These are phyloP conservation scores for Trametes cubensis DNA, from an alignment of 768 basidiomycete species.

Conservation along the genomic window DNA sequence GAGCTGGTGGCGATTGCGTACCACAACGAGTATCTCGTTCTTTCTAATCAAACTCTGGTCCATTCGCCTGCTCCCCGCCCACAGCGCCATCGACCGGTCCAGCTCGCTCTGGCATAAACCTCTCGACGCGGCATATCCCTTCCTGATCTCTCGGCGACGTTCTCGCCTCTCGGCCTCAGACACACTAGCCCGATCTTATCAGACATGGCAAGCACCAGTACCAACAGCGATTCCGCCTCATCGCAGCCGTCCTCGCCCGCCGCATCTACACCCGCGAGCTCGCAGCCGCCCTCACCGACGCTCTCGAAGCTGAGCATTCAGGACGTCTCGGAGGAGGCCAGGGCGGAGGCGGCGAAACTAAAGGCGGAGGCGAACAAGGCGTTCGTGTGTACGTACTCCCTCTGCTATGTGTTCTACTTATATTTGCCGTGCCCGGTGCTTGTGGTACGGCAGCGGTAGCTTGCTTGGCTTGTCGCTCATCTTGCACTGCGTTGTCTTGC, in stretches of 20 bases:
- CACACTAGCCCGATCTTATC: slow-evolving; percentile 8
- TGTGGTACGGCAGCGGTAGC: not conserved
- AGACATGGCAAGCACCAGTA: slow-evolving; percentile 17
- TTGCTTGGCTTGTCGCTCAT: not conserved
- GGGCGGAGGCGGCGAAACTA: slow-evolving; percentile 63
- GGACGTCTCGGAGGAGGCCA: slow-evolving; percentile 73
- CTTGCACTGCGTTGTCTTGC: slow-evolving; percentile 17
- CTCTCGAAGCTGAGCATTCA: slow-evolving; percentile 52
- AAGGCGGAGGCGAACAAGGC: slow-evolving; percentile 90
- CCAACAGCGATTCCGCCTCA: slow-evolving; percentile 25
- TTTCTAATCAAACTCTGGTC: slow-evolving; percentile 8
- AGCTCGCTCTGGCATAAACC: not conserved
- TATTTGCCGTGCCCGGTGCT: slow-evolving; percentile 2
- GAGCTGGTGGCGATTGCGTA: not conserved
- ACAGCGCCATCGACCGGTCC: slow-evolving; percentile 1
- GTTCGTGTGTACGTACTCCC: slow-evolving; percentile 60
- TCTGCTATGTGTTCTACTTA: not conserved
- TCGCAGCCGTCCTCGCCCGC: slow-evolving; percentile 46
- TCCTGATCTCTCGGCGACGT: too few species aligned
- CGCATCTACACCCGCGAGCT: slow-evolving; percentile 56
- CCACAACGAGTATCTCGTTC: not conserved
- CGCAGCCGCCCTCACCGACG: slow-evolving; percentile 60
- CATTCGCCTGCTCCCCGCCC: not conserved
- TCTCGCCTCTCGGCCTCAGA: not conserved
- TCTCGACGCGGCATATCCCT: too few species aligned